A percentile compares a stretch with the other conserved stretches of the same genome.
Conservation (phyloP, 2,329 filamentous ascomycete species). For the Ophiostoma populinum region DNA sequence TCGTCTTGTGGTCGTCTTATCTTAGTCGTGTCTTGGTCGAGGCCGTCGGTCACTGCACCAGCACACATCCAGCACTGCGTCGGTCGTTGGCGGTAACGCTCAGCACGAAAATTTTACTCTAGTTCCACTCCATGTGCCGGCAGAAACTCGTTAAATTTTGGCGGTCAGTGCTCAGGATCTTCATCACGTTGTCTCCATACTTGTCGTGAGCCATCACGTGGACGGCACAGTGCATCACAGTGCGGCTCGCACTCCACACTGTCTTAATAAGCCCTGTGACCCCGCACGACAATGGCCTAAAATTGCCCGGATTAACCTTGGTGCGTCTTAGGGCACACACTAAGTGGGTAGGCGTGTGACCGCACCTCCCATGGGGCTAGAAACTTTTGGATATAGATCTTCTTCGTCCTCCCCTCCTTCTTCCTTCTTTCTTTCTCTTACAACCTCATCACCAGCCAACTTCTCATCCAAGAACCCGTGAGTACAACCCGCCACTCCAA, state of each 20-base stretch:
- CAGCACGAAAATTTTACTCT: conserved; percentile 8
- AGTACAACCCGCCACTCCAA: conserved; percentile 8
- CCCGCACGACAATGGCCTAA: too few species aligned
- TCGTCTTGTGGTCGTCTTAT: too few species aligned
- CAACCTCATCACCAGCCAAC: conserved; percentile 22
- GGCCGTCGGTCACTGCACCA: too few species aligned
- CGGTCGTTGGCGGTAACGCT: too few species aligned
- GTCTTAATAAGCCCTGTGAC: too few species aligned
- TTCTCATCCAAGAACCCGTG: conserved; percentile 27
- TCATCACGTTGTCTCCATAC: background rate
- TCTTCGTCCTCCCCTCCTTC: conserved; percentile 1
- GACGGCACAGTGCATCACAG: background rate
- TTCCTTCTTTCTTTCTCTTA: conserved; percentile 3
- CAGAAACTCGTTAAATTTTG: conserved; percentile 7
- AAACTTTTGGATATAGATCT: conserved; percentile 3
- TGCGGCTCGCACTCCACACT: too few species aligned
- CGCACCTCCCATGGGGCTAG: conserved; percentile 1
- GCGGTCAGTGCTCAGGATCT: conserved; percentile 9
- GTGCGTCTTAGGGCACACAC: conserved; percentile 13
- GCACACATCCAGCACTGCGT: too few species aligned
- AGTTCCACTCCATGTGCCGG: conserved; percentile 4
- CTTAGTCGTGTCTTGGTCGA: too few species aligned
- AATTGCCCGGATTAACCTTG: conserved; percentile 8
- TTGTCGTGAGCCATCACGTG: background rate
- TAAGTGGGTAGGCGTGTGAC: background rate